Evolutionary conservation across 73 alveolate genomes (phyloP).

Genomic region (Paraurostyla sp.): DNA sequence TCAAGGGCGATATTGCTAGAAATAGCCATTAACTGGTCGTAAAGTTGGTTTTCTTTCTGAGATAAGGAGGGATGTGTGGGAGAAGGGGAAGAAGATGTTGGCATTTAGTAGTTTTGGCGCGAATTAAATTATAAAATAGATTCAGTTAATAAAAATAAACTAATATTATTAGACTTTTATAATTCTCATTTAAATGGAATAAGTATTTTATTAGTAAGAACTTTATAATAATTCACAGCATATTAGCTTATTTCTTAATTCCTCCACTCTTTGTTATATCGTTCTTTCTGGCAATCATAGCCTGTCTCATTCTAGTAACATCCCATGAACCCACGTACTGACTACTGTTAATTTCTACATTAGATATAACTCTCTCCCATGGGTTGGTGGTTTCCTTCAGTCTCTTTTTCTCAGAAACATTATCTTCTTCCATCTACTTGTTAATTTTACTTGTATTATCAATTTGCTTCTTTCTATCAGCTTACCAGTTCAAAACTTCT

Average conservation of each 20-base stretch:
- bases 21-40: no score
- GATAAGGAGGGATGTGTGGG: no score
- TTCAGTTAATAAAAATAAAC: no score
- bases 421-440: conserved; percentile 66
- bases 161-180: no score
- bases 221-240: no score
- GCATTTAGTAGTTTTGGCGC: no score
- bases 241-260: neutral
- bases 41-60: no score
- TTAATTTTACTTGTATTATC: conserved; percentile 29
- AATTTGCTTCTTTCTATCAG: conserved; percentile 43
- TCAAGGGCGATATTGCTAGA: no score
- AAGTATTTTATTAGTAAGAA: no score
- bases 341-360: conserved; percentile 69
- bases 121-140: no score
- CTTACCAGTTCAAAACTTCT: conserved; percentile 48
- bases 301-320: conserved; percentile 74
- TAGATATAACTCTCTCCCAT: conserved; percentile 69
- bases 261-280: conserved; percentile 60
- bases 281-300: conserved; percentile 73
- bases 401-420: neutral
- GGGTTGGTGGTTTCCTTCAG: conserved; percentile 66
- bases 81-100: no score
- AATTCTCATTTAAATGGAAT: no score
- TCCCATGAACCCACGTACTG: conserved; percentile 62